phyloP scores from a whole-genome alignment of 179 eudicot genomes.

The Drosera spatulata region DNA sequence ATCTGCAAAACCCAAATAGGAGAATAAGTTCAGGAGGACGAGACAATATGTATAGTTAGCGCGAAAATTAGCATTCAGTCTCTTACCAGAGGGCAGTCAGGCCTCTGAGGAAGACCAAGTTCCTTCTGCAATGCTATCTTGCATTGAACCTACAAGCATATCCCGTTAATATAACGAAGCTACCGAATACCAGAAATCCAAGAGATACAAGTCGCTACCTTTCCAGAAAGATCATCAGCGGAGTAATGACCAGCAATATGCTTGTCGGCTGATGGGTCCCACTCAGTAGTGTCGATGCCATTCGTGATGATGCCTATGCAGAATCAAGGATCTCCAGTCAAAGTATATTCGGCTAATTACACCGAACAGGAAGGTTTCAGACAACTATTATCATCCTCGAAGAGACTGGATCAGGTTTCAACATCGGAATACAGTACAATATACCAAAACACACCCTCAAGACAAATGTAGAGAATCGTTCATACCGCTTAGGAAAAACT shows the following conservation, averaged over 20 bases:
- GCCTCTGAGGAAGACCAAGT: slow-evolving; percentile 60
- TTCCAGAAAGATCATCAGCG: background rate
- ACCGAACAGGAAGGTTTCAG: background rate
- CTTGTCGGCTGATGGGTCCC: slow-evolving; percentile 74
- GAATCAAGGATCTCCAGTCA: background rate
- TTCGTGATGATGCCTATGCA: slow-evolving; percentile 80
- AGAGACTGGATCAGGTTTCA: background rate
- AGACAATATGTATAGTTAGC: background rate
- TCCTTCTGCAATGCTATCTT: slow-evolving; percentile 83
- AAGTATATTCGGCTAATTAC: background rate
- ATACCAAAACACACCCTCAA: background rate
- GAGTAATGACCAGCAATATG: slow-evolving; percentile 67
- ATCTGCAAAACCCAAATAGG: slow-evolving; percentile 40
- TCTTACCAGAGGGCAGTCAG: slow-evolving; percentile 81
- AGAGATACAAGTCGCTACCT: no score
- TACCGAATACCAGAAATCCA: no score
- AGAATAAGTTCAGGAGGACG: background rate
- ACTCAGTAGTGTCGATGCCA: slow-evolving; percentile 65
- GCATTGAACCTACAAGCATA: slow-evolving; percentile 39
- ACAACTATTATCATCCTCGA: no score
- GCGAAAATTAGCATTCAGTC: background rate
- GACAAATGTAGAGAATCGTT: background rate
- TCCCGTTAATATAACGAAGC: no score
- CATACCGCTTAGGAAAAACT: slow-evolving; percentile 67
- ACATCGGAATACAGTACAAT: background rate